Percentiles rank a stretch among this genome's conserved stretches.
Conservation (phyloP, 352 stramenopile species). For the Phytophthora nicotianae region DNA sequence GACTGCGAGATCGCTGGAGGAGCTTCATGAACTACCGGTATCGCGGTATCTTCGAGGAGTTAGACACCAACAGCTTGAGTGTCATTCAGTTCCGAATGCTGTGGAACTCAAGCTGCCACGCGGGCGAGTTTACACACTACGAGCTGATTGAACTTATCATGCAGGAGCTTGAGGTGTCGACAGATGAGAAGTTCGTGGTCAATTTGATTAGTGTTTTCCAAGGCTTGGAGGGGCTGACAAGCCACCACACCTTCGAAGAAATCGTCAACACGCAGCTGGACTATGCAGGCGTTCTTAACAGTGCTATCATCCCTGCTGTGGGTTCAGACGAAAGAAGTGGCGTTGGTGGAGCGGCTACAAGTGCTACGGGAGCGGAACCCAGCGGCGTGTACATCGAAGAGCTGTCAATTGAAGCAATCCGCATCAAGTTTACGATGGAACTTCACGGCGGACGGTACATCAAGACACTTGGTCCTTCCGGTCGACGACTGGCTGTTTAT, state of each 20-base stretch:
- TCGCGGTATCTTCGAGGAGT: constrained; percentile 78
- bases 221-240: constrained; percentile 75
- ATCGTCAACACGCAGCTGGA: constrained; percentile 81
- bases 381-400: constrained; percentile 89
- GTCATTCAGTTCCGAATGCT: constrained; percentile 89
- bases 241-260: constrained; percentile 78
- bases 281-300: constrained; percentile 42
- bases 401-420: constrained; percentile 83
- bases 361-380: constrained; percentile 34
- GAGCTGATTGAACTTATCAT: constrained; percentile 88
- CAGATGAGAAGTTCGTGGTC: constrained; percentile 91
- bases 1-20: constrained; percentile 81
- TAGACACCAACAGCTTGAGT: constrained; percentile 70
- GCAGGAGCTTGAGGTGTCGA: constrained; percentile 89
- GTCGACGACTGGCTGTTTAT: constrained; percentile 76
- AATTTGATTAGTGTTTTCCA: constrained; percentile 91
- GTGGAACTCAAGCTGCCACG: constrained; percentile 82
- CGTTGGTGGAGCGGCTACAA: constrained; percentile 17
- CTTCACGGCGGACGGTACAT: constrained; percentile 85
- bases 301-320: constrained; percentile 26
- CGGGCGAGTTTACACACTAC: constrained; percentile 84
- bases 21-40: constrained; percentile 88
- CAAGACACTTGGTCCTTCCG: constrained; percentile 80
- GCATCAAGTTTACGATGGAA: constrained; percentile 88
- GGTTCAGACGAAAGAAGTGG: constrained; percentile 29